A percentile compares a stretch with the other conserved stretches of the same genome.
Evolutionary conservation across 192 early-diverging fungal species (phyloP).

Genomic region (Podila verticillata): DNA sequence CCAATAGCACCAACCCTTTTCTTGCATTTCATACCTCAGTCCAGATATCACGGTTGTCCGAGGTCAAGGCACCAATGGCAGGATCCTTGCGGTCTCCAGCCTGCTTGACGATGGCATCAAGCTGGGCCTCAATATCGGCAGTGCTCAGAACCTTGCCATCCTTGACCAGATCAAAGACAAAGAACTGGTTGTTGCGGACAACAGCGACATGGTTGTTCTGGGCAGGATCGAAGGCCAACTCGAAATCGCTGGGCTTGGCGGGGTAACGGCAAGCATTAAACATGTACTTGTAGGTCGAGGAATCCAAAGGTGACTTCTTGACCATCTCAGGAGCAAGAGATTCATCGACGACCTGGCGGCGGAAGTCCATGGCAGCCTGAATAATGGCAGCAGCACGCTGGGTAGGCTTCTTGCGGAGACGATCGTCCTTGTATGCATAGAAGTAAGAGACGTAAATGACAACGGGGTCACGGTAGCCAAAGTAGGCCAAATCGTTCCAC

Average conservation of each 20-base stretch:
- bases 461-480: constrained; percentile 94
- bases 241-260: constrained; percentile 84
- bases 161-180: constrained; percentile 73
- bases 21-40: constrained; percentile 69
- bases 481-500: constrained; percentile 97
- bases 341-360: constrained; percentile 78
- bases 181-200: constrained; percentile 94
- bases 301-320: constrained; percentile 82
- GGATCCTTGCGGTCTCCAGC: constrained; percentile 76
- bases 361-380: constrained; percentile 91
- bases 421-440: constrained; percentile 93
- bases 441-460: constrained; percentile 97
- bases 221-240: constrained; percentile 73
- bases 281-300: constrained; percentile 94
- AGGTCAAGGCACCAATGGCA: constrained; percentile 87
- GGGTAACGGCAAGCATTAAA: constrained; percentile 97
- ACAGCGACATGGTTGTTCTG: constrained; percentile 88
- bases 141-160: constrained; percentile 85
- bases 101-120: constrained; percentile 49
- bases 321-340: constrained; percentile 79
- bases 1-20: too few relatives aligned
- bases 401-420: constrained; percentile 76
- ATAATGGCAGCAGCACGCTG: constrained; percentile 90
- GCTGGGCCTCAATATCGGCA: constrained; percentile 79
- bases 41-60: constrained; percentile 95